Evolutionary conservation across 352 stramenopile genomes (phyloP).

Genomic region (Hyphochytrium catenoides): DNA sequence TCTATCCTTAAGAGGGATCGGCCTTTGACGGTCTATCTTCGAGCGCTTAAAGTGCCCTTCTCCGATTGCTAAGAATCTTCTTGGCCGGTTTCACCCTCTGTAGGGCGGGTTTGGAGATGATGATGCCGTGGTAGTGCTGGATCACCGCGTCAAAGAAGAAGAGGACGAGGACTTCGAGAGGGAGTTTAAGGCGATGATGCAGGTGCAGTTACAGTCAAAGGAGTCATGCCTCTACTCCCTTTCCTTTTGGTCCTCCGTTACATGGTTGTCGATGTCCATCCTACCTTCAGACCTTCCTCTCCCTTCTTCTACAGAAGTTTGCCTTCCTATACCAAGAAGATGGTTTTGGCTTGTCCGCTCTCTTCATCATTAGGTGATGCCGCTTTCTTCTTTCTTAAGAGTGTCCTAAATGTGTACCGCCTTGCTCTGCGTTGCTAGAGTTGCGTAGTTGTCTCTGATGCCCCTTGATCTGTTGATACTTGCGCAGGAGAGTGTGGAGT

Average conservation of each 20-base stretch:
- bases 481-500: constrained; percentile 21
- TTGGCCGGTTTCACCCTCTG: neutral
- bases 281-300: too few species aligned
- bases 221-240: constrained; percentile 4
- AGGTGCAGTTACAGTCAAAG: constrained; percentile 5
- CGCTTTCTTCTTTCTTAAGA: too few species aligned
- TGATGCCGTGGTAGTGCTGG: constrained; percentile 52
- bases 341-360: too few species aligned
- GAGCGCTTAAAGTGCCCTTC: constrained; percentile 2
- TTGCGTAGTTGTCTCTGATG: too few species aligned
- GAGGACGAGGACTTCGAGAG: constrained; percentile 67
- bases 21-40: neutral
- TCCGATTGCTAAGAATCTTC: neutral
- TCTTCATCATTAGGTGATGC: too few species aligned
- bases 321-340: too few species aligned
- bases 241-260: too few species aligned
- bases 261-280: too few species aligned
- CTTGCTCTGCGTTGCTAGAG: too few species aligned
- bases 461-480: too few species aligned
- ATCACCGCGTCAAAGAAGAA: constrained; percentile 36
- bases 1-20: constrained; percentile 22
- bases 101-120: constrained; percentile 23
- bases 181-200: constrained; percentile 61
- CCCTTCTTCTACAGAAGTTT: too few species aligned
- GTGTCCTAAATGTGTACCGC: too few species aligned